Percentiles rank a stretch among this genome's conserved stretches.
Evolutionary conservation across 768 basidiomycete genomes (phyloP).

Genomic region (Fistulinella prunicolor): DNA sequence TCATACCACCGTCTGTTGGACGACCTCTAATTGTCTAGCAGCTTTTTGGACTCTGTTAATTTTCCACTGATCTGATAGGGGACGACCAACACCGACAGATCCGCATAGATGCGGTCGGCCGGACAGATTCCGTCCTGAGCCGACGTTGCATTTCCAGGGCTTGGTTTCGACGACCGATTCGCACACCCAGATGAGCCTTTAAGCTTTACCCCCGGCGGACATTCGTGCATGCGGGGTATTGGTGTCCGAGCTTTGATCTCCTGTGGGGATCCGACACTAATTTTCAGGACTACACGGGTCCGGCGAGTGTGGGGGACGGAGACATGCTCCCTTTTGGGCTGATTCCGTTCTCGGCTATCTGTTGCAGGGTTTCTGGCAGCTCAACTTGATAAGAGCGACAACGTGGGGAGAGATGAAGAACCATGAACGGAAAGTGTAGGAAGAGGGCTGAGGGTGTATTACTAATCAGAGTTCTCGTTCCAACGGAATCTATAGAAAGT

Average conservation of each 20-base stretch:
- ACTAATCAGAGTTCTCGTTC: too few relatives aligned
- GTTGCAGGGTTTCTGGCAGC: too few relatives aligned
- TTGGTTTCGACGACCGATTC: constrained; percentile 80
- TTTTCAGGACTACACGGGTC: constrained; percentile 28
- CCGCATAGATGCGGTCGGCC: constrained; percentile 57
- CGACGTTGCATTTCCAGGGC: constrained; percentile 69
- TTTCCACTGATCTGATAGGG: not conserved
- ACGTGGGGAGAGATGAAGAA: too few relatives aligned
- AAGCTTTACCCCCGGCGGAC: constrained; percentile 68
- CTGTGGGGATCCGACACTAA: constrained; percentile 10
- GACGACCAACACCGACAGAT: not conserved
- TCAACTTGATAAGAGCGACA: too few relatives aligned
- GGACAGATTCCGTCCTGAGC: constrained; percentile 62
- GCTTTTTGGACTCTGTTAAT: too few relatives aligned
- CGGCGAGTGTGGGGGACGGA: constrained; percentile 41
- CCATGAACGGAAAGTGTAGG: too few relatives aligned
- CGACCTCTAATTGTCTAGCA: too few relatives aligned
- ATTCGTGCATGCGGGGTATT: constrained; percentile 55
- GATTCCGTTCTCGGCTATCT: not conserved
- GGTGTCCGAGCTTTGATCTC: not conserved
- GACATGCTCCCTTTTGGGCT: too few relatives aligned
- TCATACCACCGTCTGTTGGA: too few relatives aligned
- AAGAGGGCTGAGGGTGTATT: too few relatives aligned
- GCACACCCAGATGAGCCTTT: constrained; percentile 72
- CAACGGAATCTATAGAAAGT: too few relatives aligned